Base-by-base conservation (phyloP, 2,329 filamentous ascomycete species). In the Aspergillus arachidicola region DNA sequence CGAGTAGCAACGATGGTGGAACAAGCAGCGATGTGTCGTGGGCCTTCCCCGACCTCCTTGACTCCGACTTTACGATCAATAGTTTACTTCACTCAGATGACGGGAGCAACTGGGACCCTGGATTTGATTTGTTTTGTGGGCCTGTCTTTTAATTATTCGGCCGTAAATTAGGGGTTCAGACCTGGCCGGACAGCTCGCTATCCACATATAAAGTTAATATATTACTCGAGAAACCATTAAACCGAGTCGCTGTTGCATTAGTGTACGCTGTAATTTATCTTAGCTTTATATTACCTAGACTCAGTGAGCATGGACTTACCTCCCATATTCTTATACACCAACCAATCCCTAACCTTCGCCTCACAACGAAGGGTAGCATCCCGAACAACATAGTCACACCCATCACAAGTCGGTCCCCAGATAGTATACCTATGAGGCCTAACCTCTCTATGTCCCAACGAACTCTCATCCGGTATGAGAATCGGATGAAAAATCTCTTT, bases 401-500 rank as follows among this genome's bases (percentile, higher is more conserved):
- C 68, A 43, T 73, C 71, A 59, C 71, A 73, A 0, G 71, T 73
- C 6, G 71, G 71, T 0, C 71, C 71, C 71, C 71, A 73, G 28
- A 73, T 68, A 4, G 23, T 26, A 26, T 26, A 26, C 23, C 23
- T 26, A 26, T 26, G 23, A 0, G 23, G 23, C 3, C 23, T 4
- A 26, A 26, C 0, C 23, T 26, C 23, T 26, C 23, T 26, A 26
- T 26, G 3, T 2, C 23, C 23, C 4, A 26, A 0, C 1, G 23
- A 26, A 1, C 23, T 26, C 3, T 26, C 23, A 26, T 26, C 23
- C 23, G 23, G 23, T 26, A 26, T 26, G 1, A 26, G 23, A 26
- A 26, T 26, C 0, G 23, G 23, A 26, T 26, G 23, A 26, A 26
- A 26, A 26, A 26, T 26, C 23, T 26, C 23, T 26, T 26, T 26